A percentile compares a stretch with the other conserved stretches of the same genome.
phyloP scores from a whole-genome alignment of 1,284 basidiomycete genomes.

The Coniferiporia sulphurascens region DNA sequence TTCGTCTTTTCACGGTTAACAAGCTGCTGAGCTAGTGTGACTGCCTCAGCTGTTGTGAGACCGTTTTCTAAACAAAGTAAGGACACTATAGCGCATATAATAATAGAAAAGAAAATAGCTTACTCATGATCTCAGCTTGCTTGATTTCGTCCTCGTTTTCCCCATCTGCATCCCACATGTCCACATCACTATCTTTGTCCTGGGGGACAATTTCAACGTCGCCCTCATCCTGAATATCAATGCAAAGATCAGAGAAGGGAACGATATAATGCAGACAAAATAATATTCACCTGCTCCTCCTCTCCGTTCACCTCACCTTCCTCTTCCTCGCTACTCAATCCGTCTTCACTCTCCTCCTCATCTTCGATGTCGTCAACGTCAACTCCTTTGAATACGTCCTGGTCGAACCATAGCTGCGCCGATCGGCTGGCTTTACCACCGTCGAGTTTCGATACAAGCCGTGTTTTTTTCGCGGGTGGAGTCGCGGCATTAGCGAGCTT shows the following conservation, averaged over 20 bases:
- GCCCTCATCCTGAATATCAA: slow-evolving; percentile 33
- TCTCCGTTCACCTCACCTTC: slow-evolving; percentile 28
- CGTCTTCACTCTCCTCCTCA: slow-evolving; percentile 34
- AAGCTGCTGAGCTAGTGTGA: slow-evolving; percentile 87
- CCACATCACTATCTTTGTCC: slow-evolving; percentile 52
- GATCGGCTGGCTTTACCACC: slow-evolving; percentile 26
- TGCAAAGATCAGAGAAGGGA: not conserved
- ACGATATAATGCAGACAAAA: not conserved
- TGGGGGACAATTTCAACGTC: slow-evolving; percentile 76
- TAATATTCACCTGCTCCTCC: slow-evolving; percentile 27
- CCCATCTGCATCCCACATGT: slow-evolving; percentile 81
- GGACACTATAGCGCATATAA: slow-evolving; percentile 8
- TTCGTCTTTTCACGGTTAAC: slow-evolving; percentile 91
- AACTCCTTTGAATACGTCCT: slow-evolving; percentile 69
- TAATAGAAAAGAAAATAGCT: slow-evolving; percentile 26
- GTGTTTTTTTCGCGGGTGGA: slow-evolving; percentile 30
- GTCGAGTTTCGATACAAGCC: slow-evolving; percentile 37
- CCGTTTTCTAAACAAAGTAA: slow-evolving; percentile 60
- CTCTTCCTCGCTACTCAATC: slow-evolving; percentile 28
- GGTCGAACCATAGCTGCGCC: slow-evolving; percentile 84
- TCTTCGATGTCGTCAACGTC: slow-evolving; percentile 45
- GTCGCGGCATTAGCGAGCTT: slow-evolving; percentile 31
- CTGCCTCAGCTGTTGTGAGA: slow-evolving; percentile 85
- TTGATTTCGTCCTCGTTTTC: slow-evolving; percentile 77
- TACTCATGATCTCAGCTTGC: slow-evolving; percentile 69